Percentiles rank a stretch among this genome's conserved stretches.
Evolutionary conservation across 192 early-diverging fungal genomes (phyloP).

Genomic region (Dissophora globulifera): DNA sequence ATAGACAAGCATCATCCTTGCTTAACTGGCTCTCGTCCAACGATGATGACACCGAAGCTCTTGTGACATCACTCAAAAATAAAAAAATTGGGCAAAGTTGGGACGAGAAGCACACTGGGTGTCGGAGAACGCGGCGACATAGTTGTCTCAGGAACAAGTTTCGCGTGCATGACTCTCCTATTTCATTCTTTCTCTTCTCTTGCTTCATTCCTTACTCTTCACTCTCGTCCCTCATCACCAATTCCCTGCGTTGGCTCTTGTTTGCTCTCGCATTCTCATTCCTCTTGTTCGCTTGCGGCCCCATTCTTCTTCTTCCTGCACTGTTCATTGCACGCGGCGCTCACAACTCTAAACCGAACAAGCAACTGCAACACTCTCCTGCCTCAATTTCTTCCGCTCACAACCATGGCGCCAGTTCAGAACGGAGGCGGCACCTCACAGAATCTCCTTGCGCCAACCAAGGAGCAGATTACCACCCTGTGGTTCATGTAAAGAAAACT

Average conservation of each 20-base stretch:
- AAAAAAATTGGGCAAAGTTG: too few relatives aligned
- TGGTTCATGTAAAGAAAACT: constrained; percentile 44
- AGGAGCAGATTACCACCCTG: constrained; percentile 44
- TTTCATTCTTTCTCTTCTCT: constrained; percentile 5
- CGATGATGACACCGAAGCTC: too few relatives aligned
- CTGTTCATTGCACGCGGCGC: neutral
- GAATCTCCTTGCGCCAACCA: constrained; percentile 28
- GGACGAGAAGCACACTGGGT: too few relatives aligned
- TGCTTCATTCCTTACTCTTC: neutral
- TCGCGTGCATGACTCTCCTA: neutral
- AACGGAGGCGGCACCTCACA: constrained; percentile 2
- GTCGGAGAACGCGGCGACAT: too few relatives aligned
- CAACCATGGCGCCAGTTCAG: constrained; percentile 36
- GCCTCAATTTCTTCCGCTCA: neutral
- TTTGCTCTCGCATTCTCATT: neutral
- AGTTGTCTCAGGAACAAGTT: constrained; percentile 1
- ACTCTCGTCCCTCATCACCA: neutral
- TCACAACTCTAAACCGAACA: neutral
- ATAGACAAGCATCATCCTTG: too few relatives aligned
- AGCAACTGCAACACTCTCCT: neutral
- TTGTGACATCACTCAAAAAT: too few relatives aligned
- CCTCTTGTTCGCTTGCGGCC: neutral
- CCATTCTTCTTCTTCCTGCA: neutral
- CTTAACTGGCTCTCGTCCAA: too few relatives aligned
- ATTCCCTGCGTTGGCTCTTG: neutral